Evolutionary conservation across 2,329 filamentous ascomycete species (phyloP).

Genomic region (Claviceps africana): DNA sequence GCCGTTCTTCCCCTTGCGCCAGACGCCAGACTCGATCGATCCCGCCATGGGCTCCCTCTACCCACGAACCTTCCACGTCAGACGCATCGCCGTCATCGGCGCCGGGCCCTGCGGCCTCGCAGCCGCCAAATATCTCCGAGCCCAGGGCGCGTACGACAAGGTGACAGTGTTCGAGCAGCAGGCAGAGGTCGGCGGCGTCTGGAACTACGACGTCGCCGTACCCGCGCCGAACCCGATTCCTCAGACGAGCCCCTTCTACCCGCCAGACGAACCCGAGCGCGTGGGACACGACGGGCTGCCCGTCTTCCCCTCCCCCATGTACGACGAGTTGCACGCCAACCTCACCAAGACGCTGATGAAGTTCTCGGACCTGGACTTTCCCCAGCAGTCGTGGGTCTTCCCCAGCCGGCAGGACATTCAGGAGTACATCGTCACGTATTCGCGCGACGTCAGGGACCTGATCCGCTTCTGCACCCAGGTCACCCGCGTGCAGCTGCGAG

Average conservation of each 20-base stretch:
- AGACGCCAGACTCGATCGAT: neutral
- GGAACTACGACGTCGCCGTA: slow-evolving; percentile 56
- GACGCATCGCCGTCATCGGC: slow-evolving; percentile 62
- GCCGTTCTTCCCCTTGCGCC: neutral
- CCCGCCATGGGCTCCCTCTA: slow-evolving; percentile 16
- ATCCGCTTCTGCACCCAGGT: slow-evolving; percentile 62
- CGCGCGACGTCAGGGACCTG: slow-evolving; percentile 49
- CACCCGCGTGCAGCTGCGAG: slow-evolving; percentile 32
- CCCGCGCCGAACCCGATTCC: slow-evolving; percentile 43
- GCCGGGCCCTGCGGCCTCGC: slow-evolving; percentile 69
- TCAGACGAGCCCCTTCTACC: slow-evolving; percentile 50
- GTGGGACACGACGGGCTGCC: slow-evolving; percentile 26
- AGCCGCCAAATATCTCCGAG: slow-evolving; percentile 66
- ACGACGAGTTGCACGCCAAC: slow-evolving; percentile 72
- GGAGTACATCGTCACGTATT: slow-evolving; percentile 60
- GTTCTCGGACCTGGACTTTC: slow-evolving; percentile 58
- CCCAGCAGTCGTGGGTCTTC: slow-evolving; percentile 52
- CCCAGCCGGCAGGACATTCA: slow-evolving; percentile 59
- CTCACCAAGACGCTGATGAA: slow-evolving; percentile 71
- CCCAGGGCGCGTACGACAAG: slow-evolving; percentile 50
- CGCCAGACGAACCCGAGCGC: slow-evolving; percentile 50
- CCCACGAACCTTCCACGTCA: slow-evolving; percentile 31
- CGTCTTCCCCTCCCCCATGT: slow-evolving; percentile 70
- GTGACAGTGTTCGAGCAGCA: slow-evolving; percentile 78
- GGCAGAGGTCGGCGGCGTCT: slow-evolving; percentile 62